Percentiles rank a stretch among this genome's conserved stretches.
These are phyloP conservation scores for Raddia distichophylla DNA, from an alignment of 176 grass and related monocot genomes.

Conservation along the genomic window DNA sequence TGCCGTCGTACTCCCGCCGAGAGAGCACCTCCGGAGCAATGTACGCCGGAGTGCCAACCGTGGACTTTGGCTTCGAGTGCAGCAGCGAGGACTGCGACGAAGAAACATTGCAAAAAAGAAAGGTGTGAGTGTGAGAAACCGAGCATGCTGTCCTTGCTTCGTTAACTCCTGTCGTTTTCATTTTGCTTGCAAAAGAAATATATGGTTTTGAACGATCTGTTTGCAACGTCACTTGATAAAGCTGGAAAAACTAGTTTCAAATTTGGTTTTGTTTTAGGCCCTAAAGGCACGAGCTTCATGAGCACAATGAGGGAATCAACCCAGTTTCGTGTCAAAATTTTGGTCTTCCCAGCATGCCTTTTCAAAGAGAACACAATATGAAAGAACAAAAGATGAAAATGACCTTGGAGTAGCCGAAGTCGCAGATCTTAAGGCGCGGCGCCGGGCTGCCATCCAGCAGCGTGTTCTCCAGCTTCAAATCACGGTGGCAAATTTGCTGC, in stretches of 20 bases:
- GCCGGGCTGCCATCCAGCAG: conserved; percentile 84
- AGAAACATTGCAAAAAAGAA: conserved; percentile 39
- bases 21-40: conserved; percentile 82
- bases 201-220: background rate
- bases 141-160: background rate
- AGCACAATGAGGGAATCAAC: conserved; percentile 23
- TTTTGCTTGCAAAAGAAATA: background rate
- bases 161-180: background rate
- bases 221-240: background rate
- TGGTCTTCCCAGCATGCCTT: conserved; percentile 38
- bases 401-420: conserved; percentile 99
- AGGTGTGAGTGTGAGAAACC: conserved; percentile 7
- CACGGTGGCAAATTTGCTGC: conserved; percentile 98
- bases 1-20: conserved; percentile 76
- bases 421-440: conserved; percentile 90
- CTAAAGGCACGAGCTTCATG: conserved; percentile 39
- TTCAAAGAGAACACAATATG: background rate
- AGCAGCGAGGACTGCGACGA: conserved; percentile 64
- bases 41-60: conserved; percentile 78
- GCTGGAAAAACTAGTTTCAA: background rate
- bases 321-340: conserved; percentile 53
- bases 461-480: conserved; percentile 98
- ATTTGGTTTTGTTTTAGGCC: background rate
- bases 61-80: conserved; percentile 77
- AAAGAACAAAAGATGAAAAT: background rate